Base-by-base conservation (phyloP, 192 early-diverging fungal species). In the Podila clonocystis region DNA sequence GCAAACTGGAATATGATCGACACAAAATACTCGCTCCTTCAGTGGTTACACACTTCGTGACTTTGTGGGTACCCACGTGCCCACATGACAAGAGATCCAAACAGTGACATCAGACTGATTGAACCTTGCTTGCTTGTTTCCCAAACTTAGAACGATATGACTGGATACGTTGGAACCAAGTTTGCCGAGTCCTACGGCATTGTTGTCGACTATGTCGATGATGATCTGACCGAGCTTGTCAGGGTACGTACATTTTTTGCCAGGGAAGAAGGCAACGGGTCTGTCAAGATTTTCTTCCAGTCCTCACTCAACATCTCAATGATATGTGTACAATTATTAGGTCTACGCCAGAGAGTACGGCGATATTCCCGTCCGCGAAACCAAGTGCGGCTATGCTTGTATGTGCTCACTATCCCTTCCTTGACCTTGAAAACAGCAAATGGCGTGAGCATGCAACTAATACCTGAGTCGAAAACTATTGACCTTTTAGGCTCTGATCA, bases 141-240 rank as follows among this genome's bases (percentile, higher is more conserved):
- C 93, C 28, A 94, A 22, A 15, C 41, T 17, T 82, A 91, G 82
- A 87, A 88, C 30, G 97, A 99, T 75, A 99, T 99, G 97, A 97
- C 96, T 19, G 97, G 96, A 31, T 99, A 93, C 71, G 72, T 88
- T 80, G 75, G 86, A 58, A 63, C 83, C 57, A 86, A 91, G 64
- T 73, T 65, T 61, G 79, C 79, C 28, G 91, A 91, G 75, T 73
- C 90, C 9, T 87, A 97, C 75, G 97, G 93, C 30, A 87, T 99
- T 38, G 87, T 95, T 41, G 87, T 91, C 19, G 97, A 99, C 85
- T 90, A 86, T 82, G 93, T 95, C 2, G 92, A 97, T 80, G 67
- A 82, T 0, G 86, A 87, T 55, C 73, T 87, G 50, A 85, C 86
- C 36, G 72, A 75, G 3, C 70, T 91, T 57, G 73, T 94, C 26